Conservation (phyloP, 208 protist genomes). For the Trypanosoma avium region DNA sequence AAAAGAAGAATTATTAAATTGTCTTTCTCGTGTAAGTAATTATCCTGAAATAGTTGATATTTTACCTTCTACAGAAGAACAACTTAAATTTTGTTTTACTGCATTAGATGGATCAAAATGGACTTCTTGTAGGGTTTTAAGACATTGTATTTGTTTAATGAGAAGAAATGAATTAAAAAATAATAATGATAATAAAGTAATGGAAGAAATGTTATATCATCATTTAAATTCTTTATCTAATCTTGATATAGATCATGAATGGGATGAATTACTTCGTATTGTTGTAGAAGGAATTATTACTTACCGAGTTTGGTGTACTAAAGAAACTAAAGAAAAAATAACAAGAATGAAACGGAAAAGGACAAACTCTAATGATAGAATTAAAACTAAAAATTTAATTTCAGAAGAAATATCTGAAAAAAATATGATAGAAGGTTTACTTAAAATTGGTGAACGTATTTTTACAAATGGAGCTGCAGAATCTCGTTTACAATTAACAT, state of each 20-base stretch:
- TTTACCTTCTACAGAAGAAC: conserved; percentile 48
- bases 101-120: conserved; percentile 64
- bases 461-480: conserved; percentile 10
- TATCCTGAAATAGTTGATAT: conserved; percentile 27
- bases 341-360: conserved; percentile 4
- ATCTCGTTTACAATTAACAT: conserved; percentile 26
- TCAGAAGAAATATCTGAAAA: not conserved
- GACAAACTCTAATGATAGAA: not conserved
- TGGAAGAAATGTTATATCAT: conserved; percentile 36
- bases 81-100: conserved; percentile 65
- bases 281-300: conserved; percentile 66
- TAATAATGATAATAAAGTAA: conserved; percentile 13
- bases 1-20: conserved; percentile 76
- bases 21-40: conserved; percentile 48
- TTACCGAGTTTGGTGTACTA: conserved; percentile 35
- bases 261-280: conserved; percentile 74
- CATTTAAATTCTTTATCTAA: conserved; percentile 35
- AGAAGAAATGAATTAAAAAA: conserved; percentile 27
- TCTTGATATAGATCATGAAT: conserved; percentile 73
- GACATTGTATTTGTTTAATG: conserved; percentile 54
- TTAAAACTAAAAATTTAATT: not conserved
- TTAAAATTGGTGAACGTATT: conserved; percentile 32
- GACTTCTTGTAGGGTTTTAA: conserved; percentile 66
- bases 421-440: conserved; percentile 9
- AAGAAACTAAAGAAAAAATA: not conserved